Base-by-base conservation (phyloP, 345 rosid species). In the Brassica incana region DNA sequence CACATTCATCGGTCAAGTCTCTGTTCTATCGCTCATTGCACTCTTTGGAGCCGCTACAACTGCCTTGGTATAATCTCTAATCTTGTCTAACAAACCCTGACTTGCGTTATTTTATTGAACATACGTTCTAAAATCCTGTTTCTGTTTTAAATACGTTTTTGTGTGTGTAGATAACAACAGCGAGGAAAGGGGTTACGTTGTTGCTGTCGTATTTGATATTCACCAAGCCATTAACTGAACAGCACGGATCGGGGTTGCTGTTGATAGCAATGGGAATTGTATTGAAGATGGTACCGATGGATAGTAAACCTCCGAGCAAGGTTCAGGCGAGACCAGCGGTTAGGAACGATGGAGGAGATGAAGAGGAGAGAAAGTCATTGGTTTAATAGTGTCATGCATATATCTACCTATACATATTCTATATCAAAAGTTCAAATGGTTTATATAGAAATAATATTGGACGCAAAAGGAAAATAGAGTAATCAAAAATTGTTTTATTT, bases 31-130 rank as follows among this genome's bases (percentile, higher is more conserved):
- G 4, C 97, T 95, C 76, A 91, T 91, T 67, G 98, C 99, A 58
- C 83, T 95, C 69, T 95, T 93, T 7, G 98, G 99, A 56, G 99
- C 99, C 12, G 98, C 99, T 23, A 89, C 94, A 18, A 95, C 99
- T 27, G 97, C 99, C 50, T 90, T 95, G 94, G 99, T 95, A 88
- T 52, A 29, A 30, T 15, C 29, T 36, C 66, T 72, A 62, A 2
- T 36, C 68, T 33, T 58, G n/a, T 30, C 4, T 10, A 8, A 25
- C 14, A 0, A 10, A 64, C 1, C 10, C 15, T 43, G 15, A 48
- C 33, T 27, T 32, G 33, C 36, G 23, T 35, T 76, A 11, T 7
- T 25, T n/a, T 0, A 52, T 0, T 27, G 71, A 68, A 4, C 38
- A 30, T 48, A 11, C 2, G 6, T 52, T 74, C 66, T 61, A 15